Base-by-base conservation (phyloP, 2,329 filamentous ascomycete species). In the Diplodia corticola region DNA sequence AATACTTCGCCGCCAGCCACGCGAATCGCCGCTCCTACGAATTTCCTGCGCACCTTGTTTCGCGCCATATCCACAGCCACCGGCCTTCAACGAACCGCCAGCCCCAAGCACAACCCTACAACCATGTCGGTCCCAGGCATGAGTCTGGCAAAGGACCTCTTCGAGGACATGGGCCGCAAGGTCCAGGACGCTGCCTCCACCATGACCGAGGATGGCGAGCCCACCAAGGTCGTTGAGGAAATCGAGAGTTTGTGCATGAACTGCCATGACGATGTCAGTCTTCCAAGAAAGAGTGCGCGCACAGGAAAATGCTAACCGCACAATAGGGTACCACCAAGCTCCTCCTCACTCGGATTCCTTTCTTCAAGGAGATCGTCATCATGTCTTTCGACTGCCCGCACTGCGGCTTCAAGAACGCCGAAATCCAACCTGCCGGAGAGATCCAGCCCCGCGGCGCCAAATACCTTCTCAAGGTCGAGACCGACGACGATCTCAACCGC, bases 371-470 rank as follows among this genome's bases (percentile, higher is more conserved):
- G 79, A 89, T 99, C 69, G 92, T 99, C 73, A 87, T 99, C 78
- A 97, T 97, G 89, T 98, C 94, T 69, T 99, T 99, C 79, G 86
- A 87, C 70, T 99, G 95, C 83, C 88, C 92, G 5, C 88, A 97
- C 79, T 99, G 95, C 82, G 83, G 88, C 75, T 90, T 94, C 80
- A 88, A 90, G 70, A 97, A 98, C 82, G 93, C 93, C 78, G 94
- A 97, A 73, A 91, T 99, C 72, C 94, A 97, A 77, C 89, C 93
- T 9, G 95, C 95, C 30, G 93, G 93, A 68, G 88, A 93, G 72
- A 94, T 98, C 69, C 95, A 98, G 80, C 90, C 93, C 72, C 91
- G 91, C 73, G 95, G 95, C 64, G 85, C 88, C 22, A 91, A 90
- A 76, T 97, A 94, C 80, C 89, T 92, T 65, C 85, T 98, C 65